phyloP scores from a whole-genome alignment of 495 filamentous ascomycete genomes.

The Entonaema liquescens region DNA sequence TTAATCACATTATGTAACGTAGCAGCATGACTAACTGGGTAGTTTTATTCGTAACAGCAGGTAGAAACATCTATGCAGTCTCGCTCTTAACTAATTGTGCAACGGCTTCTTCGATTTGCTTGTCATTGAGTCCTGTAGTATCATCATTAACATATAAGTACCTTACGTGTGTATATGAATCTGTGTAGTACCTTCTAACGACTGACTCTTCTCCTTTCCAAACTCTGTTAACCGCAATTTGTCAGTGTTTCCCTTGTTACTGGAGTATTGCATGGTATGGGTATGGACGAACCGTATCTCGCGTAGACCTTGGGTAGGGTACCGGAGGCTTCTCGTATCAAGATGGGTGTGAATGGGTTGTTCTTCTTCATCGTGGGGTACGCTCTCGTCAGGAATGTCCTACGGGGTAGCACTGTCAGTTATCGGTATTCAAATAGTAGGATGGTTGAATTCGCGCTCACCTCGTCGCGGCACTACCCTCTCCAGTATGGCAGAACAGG shows the following conservation, averaged over 20 bases:
- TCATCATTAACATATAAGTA: conserved; percentile 24
- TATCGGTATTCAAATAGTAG: not conserved
- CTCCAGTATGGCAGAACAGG: conserved; percentile 91
- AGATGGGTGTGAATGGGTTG: conserved; percentile 92
- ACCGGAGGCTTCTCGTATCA: conserved; percentile 89
- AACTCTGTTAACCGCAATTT: conserved; percentile 64
- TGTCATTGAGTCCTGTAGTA: conserved; percentile 78
- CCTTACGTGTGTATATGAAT: conserved; percentile 12
- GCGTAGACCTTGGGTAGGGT: conserved; percentile 87
- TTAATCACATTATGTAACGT: conserved; percentile 24
- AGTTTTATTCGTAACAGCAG: conserved; percentile 8
- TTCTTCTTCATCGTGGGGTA: conserved; percentile 99
- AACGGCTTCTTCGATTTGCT: conserved; percentile 91
- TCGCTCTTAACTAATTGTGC: conserved; percentile 78
- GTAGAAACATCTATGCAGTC: conserved; percentile 26
- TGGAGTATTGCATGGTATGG: not conserved
- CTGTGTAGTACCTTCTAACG: conserved; percentile 70
- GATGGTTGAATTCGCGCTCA: conserved; percentile 51
- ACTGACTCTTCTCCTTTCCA: conserved; percentile 87
- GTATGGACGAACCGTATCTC: conserved; percentile 78
- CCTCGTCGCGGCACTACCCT: conserved; percentile 87
- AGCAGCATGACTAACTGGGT: conserved; percentile 14
- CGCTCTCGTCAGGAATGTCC: conserved; percentile 86
- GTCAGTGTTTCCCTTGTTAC: conserved; percentile 3
- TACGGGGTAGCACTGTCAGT: conserved; percentile 48